These are phyloP conservation scores for Fusarium newnesense DNA, from an alignment of 2,329 filamentous ascomycete genomes.

Conservation along the genomic window DNA sequence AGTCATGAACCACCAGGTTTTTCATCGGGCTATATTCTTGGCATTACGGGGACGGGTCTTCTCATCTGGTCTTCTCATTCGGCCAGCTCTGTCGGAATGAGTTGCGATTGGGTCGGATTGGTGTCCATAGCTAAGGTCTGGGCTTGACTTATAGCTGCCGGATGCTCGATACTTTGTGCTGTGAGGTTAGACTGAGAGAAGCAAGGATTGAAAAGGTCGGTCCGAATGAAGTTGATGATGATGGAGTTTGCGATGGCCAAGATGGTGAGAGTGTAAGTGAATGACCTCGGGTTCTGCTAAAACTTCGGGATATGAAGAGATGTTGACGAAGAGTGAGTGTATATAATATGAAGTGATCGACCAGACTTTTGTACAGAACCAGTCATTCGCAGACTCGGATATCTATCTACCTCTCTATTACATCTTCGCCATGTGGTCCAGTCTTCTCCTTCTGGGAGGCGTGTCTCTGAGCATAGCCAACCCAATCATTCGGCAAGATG, in stretches of 20 bases:
- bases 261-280: not conserved
- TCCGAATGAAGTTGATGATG: conserved; percentile 17
- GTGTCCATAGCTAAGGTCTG: not conserved
- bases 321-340: not conserved
- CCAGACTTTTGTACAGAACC: not conserved
- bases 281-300: not conserved
- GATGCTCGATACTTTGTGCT: not conserved
- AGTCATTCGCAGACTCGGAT: conserved; percentile 1
- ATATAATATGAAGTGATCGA: conserved; percentile 7
- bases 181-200: not conserved
- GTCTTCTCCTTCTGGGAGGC: conserved; percentile 21
- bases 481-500: conserved; percentile 22
- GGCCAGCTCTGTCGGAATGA: not conserved
- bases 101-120: conserved; percentile 1
- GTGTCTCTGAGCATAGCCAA: conserved; percentile 24
- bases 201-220: conserved; percentile 15
- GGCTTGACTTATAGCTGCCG: not conserved
- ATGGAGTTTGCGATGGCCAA: conserved; percentile 1
- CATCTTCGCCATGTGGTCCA: conserved; percentile 24
- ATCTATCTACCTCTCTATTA: not conserved
- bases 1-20: not conserved
- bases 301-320: not conserved
- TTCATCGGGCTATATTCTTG: conserved; percentile 1
- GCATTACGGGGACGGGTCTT: not conserved
- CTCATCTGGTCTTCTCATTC: not conserved